Conservation (phyloP, 495 filamentous ascomycete genomes). For the Xylaria acuta region DNA sequence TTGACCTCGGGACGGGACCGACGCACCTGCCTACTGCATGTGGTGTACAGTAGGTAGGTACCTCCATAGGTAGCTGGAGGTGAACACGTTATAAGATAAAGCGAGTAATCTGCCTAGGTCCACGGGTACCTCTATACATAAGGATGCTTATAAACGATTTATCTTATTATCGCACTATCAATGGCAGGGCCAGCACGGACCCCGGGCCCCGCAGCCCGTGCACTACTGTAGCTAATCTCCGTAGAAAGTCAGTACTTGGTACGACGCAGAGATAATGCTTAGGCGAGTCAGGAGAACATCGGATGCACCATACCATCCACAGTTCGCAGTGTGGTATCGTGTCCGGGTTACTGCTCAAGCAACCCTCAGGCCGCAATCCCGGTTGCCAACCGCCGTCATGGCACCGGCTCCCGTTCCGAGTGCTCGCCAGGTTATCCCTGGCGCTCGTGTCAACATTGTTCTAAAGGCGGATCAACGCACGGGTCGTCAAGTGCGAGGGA, state of each 20-base stretch:
- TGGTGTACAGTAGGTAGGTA: too few relatives aligned
- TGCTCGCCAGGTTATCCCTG: conserved; percentile 57
- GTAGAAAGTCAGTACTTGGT: neutral
- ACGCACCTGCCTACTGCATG: too few relatives aligned
- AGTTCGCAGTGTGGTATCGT: neutral
- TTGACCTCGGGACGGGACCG: neutral
- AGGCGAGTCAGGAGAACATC: neutral
- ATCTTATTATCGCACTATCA: neutral
- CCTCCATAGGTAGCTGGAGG: too few relatives aligned
- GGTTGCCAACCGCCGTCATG: neutral
- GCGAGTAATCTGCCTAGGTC: neutral
- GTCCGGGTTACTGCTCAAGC: neutral
- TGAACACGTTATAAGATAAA: too few relatives aligned
- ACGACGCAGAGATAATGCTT: neutral
- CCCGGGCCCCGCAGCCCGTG: neutral
- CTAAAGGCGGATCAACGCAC: conserved; percentile 75
- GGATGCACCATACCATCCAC: conserved; percentile 1
- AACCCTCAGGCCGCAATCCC: neutral
- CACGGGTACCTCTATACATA: too few relatives aligned
- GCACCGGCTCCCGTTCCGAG: conserved; percentile 49
- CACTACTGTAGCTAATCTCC: neutral
- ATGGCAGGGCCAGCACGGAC: neutral
- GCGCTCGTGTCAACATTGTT: conserved; percentile 69
- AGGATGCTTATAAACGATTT: neutral
- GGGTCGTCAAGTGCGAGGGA: conserved; percentile 68